A percentile compares a stretch with the other conserved stretches of the same genome.
These are phyloP conservation scores for Mucuna pruriens DNA, from an alignment of 306 rosid species.

Conservation along the genomic window DNA sequence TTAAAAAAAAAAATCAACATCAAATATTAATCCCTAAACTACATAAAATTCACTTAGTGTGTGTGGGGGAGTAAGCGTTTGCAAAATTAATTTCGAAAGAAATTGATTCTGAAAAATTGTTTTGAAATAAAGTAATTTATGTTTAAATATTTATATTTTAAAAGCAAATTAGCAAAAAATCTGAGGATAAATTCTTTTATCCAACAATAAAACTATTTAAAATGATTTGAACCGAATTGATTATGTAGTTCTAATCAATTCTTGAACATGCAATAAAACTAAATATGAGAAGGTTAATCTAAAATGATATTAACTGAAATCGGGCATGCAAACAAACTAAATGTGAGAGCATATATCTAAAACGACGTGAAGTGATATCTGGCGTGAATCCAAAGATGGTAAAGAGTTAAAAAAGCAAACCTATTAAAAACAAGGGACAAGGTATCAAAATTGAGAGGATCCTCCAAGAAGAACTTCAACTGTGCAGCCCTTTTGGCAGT, in stretches of 20 bases:
- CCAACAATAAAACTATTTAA: not conserved
- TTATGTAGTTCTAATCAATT: too few relatives aligned
- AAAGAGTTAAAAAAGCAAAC: slow-evolving; percentile 5
- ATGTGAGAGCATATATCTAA: too few relatives aligned
- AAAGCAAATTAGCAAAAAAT: not conserved
- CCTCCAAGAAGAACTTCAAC: slow-evolving; percentile 81
- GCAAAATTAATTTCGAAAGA: too few relatives aligned
- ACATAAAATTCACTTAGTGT: not conserved
- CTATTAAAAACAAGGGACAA: slow-evolving; percentile 72
- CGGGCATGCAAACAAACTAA: too few relatives aligned
- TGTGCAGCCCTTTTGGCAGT: slow-evolving; percentile 80
- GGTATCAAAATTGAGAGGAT: slow-evolving; percentile 71
- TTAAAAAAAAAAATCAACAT: not conserved
- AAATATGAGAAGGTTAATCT: not conserved
- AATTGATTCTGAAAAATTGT: too few relatives aligned
- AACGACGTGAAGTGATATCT: too few relatives aligned
- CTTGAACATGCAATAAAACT: not conserved
- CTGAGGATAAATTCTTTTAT: not conserved
- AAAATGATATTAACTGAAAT: not conserved
- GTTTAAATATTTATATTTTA: too few relatives aligned
- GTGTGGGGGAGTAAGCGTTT: not conserved
- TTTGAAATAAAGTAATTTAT: too few relatives aligned
- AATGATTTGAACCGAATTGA: too few relatives aligned
- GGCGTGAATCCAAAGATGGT: too few relatives aligned
- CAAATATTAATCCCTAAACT: not conserved